Evolutionary conservation across 75 land plant genomes (phyloP).

Genomic region (Chamaecyparis obtusa): DNA sequence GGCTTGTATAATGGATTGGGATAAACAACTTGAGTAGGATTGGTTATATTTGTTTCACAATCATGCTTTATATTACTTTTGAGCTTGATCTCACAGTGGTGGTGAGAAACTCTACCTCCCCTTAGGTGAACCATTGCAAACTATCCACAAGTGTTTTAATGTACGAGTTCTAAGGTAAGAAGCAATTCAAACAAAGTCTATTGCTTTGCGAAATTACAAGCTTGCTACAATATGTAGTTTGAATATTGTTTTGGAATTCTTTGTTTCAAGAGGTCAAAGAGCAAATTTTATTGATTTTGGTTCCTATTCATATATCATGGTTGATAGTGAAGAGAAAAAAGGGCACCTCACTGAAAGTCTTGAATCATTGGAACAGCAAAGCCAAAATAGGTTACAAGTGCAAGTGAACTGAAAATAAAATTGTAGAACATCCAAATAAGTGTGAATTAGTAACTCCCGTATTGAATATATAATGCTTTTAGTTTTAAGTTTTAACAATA

Average conservation of each 20-base stretch:
- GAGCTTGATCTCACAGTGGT: too few species aligned
- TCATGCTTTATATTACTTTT: too few species aligned
- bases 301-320: neutral
- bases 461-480: too few species aligned
- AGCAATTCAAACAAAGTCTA: neutral
- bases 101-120: too few species aligned
- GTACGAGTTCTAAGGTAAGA: neutral
- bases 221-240: neutral
- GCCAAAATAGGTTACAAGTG: neutral
- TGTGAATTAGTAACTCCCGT: too few species aligned
- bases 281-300: neutral
- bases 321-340: neutral
- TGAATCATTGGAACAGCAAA: neutral
- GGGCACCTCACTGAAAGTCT: neutral
- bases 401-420: too few species aligned
- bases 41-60: too few species aligned
- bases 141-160: neutral
- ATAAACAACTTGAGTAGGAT: too few species aligned
- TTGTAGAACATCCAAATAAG: too few species aligned
- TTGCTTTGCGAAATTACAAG: neutral
- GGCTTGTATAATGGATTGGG: too few species aligned
- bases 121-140: neutral
- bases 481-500: too few species aligned
- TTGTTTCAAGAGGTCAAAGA: neutral
- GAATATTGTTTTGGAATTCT: neutral